phyloP scores from a whole-genome alignment of 805 yeast species.

The Jamesozyma spencerorum region DNA sequence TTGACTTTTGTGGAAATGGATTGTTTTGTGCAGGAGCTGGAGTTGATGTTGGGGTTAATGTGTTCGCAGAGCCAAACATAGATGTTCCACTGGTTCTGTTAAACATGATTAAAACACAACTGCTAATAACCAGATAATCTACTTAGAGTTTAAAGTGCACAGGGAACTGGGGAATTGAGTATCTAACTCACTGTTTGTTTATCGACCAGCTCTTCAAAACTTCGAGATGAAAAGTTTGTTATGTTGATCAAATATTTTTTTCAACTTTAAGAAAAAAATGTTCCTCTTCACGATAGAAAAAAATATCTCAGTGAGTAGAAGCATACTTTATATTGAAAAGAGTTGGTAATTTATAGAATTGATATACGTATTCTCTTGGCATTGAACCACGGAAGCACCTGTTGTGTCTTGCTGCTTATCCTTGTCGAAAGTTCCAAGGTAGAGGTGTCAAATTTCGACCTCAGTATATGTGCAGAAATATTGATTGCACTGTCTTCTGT shows the following conservation, averaged over 20 bases:
- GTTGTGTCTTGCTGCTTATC: constrained; percentile 9
- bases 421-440: constrained; percentile 5
- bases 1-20: constrained; percentile 17
- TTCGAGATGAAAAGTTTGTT: constrained; percentile 1
- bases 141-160: background rate
- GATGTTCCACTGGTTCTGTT: constrained; percentile 18
- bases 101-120: constrained; percentile 3
- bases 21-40: constrained; percentile 21
- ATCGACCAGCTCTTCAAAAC: background rate
- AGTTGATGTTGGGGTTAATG: constrained; percentile 29
- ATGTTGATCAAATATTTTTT: background rate
- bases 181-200: background rate
- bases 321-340: background rate
- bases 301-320: background rate
- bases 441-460: constrained; percentile 3
- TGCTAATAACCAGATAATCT: background rate
- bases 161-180: background rate
- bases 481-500: background rate
- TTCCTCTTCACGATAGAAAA: background rate
- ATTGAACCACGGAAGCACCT: constrained; percentile 15
- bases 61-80: constrained; percentile 21
- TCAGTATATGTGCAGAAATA: constrained; percentile 5
- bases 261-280: background rate
- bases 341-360: background rate
- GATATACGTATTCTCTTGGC: constrained; percentile 6